Conservation (phyloP, 2,329 filamentous ascomycete genomes). For the Aschersonia sp. region DNA sequence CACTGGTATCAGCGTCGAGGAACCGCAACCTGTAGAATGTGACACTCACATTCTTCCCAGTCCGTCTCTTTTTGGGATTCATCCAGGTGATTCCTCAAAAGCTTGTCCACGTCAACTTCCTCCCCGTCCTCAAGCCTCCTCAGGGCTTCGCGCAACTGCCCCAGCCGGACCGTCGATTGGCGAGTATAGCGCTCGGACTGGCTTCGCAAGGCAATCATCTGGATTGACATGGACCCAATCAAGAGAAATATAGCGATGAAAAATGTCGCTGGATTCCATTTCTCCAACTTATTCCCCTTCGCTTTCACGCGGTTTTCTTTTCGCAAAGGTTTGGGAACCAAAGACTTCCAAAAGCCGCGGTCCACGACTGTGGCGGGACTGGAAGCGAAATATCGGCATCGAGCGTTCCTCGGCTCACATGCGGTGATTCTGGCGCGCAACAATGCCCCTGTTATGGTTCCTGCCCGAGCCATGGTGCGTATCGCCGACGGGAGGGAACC, state of each 20-base stretch:
- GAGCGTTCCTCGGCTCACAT: not conserved
- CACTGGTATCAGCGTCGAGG: conserved; percentile 5
- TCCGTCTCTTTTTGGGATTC: conserved; percentile 60
- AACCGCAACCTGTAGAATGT: not conserved
- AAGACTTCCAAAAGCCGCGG: conserved; percentile 51
- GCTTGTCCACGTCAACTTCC: conserved; percentile 70
- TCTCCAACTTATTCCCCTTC: conserved; percentile 34
- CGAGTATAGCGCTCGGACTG: conserved; percentile 60
- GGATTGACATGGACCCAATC: conserved; percentile 91
- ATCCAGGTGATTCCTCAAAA: conserved; percentile 54
- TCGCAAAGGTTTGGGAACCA: conserved; percentile 55
- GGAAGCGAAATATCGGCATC: conserved; percentile 10
- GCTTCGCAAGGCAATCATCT: conserved; percentile 70
- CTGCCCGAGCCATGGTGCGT: too few relatives aligned
- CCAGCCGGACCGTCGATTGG: conserved; percentile 66
- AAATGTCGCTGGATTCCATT: conserved; percentile 71
- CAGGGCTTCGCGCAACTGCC: conserved; percentile 59
- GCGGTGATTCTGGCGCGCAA: not conserved
- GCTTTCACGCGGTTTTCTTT: conserved; percentile 20
- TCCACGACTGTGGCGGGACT: conserved; percentile 36
- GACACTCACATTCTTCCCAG: conserved; percentile 66
- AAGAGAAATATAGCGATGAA: conserved; percentile 72
- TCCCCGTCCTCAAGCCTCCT: conserved; percentile 56
- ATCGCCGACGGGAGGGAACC: too few relatives aligned
- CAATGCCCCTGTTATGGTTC: not conserved